Evolutionary conservation across 768 basidiomycete genomes (phyloP), one percentile per base, ranked within the genome.

Genomic region (Termitomyces eurrhizus): DNA sequence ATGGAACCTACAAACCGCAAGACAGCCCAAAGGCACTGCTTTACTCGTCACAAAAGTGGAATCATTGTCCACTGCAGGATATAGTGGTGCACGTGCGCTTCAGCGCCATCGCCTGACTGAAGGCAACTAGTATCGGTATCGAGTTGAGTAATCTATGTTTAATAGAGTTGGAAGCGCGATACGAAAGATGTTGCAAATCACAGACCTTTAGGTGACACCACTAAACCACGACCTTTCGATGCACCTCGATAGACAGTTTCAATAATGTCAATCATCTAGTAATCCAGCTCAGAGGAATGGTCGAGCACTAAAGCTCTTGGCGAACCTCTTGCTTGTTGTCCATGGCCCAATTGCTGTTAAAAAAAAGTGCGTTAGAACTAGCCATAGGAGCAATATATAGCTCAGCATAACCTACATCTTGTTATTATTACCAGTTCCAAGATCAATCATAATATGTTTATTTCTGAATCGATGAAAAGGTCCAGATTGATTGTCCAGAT

Each of bases 371-470:
- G 51, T 68, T 52, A 71, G 58, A 37, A 58, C 7, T 16, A n/a
- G 37, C 21, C 26, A 41, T 48, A 58, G 18, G 45, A 39, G 18
- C 7, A 41, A 26, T 35, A 0, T 50, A 41, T 50, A 41, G 33
- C 58, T 13, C 24, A 33, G n/a, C 33, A 56, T 18, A 33, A 80
- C 93, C 65, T 60, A 95, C 95, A 97, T 97, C 79, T 98, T 98
- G 77, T 98, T 98, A 77, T 98, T 98, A 75, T 98, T 97, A 80
- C 95, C 95, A 53, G 95, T 98, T n/a, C 95, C 95, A 65, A 98
- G 77, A 84, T 98, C 97, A 69, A 99, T 98, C 96, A 98, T 98
- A 77, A 98, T 98, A 72, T 98, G 97, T 72, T 98, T 97, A 74
- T 96, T 96, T 46, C 95, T 96, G 67, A 54, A 44, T 35, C 33